Evolutionary conservation across 768 basidiomycete genomes (phyloP).

Genomic region (Cyclocybe aegerita): DNA sequence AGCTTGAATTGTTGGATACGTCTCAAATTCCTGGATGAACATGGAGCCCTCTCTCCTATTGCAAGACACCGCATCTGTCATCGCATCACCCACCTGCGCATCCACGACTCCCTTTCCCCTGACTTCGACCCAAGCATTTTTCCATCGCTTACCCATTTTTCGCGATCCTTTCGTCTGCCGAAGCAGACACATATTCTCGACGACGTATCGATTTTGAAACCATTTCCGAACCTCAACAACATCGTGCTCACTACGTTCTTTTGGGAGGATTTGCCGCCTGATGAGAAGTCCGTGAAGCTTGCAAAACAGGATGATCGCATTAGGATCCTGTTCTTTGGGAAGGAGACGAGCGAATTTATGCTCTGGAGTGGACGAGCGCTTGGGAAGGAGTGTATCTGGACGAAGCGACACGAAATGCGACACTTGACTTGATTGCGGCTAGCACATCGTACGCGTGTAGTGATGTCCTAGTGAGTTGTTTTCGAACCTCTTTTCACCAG

Average conservation of each 20-base stretch:
- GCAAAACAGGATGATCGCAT: constrained; percentile 11
- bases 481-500: too few relatives aligned
- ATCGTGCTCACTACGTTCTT: constrained; percentile 19
- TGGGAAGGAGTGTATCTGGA: constrained; percentile 15
- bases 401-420: neutral
- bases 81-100: constrained; percentile 20
- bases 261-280: constrained; percentile 11
- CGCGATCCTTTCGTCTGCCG: neutral
- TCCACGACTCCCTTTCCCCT: constrained; percentile 12
- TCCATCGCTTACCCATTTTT: constrained; percentile 17
- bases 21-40: constrained; percentile 2
- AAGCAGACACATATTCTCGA: too few relatives aligned
- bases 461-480: too few relatives aligned
- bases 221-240: constrained; percentile 7
- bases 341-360: constrained; percentile 13
- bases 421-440: constrained; percentile 3
- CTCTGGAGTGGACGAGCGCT: constrained; percentile 18
- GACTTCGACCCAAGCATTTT: constrained; percentile 10
- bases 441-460: neutral
- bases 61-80: constrained; percentile 8
- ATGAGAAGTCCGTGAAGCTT: constrained; percentile 10
- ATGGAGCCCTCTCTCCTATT: too few relatives aligned
- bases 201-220: neutral
- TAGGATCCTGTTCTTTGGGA: constrained; percentile 13
- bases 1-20: constrained; percentile 11